phyloP scores from a whole-genome alignment of 1,139 yeast genomes.

The Magnusiomyces paraingens region DNA sequence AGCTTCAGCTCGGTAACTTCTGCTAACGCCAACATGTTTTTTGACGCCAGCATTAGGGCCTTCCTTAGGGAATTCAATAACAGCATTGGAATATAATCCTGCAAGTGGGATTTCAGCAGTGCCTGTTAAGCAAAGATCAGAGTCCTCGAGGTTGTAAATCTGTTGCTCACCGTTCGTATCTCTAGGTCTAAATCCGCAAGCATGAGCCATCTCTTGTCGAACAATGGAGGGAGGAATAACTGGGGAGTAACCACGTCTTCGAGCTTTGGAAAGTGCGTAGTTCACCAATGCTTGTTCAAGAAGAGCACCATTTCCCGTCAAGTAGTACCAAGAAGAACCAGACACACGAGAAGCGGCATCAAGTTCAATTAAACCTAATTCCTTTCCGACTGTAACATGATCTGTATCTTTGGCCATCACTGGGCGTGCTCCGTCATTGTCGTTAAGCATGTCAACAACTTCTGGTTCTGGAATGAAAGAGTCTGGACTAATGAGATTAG shows the following conservation, averaged over 20 bases:
- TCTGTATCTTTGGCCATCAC: slow-evolving; percentile 34
- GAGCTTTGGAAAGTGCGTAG: slow-evolving; percentile 63
- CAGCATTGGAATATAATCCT: slow-evolving; percentile 49
- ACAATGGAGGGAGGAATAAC: slow-evolving; percentile 84
- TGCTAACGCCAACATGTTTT: slow-evolving; percentile 71
- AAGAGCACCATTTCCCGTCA: slow-evolving; percentile 79
- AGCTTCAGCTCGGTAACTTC: slow-evolving; percentile 94
- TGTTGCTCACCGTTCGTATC: slow-evolving; percentile 86
- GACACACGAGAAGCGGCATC: slow-evolving; percentile 64
- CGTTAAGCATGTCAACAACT: slow-evolving; percentile 24
- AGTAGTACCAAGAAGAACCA: slow-evolving; percentile 86
- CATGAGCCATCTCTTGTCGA: slow-evolving; percentile 64
- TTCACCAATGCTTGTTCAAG: slow-evolving; percentile 86
- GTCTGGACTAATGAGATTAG: slow-evolving; percentile 53
- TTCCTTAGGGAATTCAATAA: slow-evolving; percentile 28
- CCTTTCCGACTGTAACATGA: slow-evolving; percentile 62
- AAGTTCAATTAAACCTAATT: slow-evolving; percentile 61
- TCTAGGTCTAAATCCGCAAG: slow-evolving; percentile 95
- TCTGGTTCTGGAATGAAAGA: slow-evolving; percentile 42
- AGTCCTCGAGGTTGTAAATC: slow-evolving; percentile 51
- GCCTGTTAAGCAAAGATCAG: slow-evolving; percentile 68
- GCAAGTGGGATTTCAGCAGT: slow-evolving; percentile 97
- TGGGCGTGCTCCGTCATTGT: slow-evolving; percentile 17
- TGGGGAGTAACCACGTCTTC: slow-evolving; percentile 59
- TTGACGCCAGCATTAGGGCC: slow-evolving; percentile 39